Evolutionary conservation across 768 basidiomycete species (phyloP).

Genomic region (Clathrus columnatus): DNA sequence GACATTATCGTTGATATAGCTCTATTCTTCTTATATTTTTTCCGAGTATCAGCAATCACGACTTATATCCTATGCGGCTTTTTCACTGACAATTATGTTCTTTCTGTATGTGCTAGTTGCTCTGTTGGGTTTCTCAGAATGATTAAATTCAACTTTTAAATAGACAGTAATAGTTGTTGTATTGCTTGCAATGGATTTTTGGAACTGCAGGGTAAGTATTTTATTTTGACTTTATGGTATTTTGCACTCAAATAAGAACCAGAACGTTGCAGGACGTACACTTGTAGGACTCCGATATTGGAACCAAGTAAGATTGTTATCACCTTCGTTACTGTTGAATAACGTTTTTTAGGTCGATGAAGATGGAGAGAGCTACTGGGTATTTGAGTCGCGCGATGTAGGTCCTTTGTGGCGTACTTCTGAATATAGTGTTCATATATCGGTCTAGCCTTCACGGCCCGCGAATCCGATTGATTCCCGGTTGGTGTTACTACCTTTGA

Average conservation of each 20-base stretch:
- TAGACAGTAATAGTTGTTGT: constrained; percentile 89
- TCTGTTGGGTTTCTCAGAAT: neutral
- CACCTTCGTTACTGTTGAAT: neutral
- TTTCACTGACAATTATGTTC: constrained; percentile 84
- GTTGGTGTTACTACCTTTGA: constrained; percentile 33
- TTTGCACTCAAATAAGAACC: neutral
- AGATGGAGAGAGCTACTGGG: constrained; percentile 94
- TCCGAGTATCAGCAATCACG: constrained; percentile 78
- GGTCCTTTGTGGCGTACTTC: constrained; percentile 22
- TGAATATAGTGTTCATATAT: constrained; percentile 2
- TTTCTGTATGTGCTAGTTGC: constrained; percentile 55
- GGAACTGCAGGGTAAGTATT: constrained; percentile 82
- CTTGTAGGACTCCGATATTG: constrained; percentile 94
- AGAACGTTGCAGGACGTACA: constrained; percentile 92
- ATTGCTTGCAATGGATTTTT: constrained; percentile 94
- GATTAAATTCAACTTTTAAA: constrained; percentile 3
- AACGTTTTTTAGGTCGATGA: constrained; percentile 71
- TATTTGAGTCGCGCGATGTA: constrained; percentile 95
- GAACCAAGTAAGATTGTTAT: constrained; percentile 61
- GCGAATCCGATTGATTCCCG: constrained; percentile 83
- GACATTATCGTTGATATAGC: constrained; percentile 42
- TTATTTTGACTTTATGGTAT: constrained; percentile 2
- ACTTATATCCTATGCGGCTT: constrained; percentile 92
- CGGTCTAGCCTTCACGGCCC: constrained; percentile 68
- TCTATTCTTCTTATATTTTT: constrained; percentile 83